A percentile compares a stretch with the other conserved stretches of the same genome.
These are phyloP conservation scores for Cadophora malorum DNA, from an alignment of 2,329 filamentous ascomycete genomes.

Conservation along the genomic window DNA sequence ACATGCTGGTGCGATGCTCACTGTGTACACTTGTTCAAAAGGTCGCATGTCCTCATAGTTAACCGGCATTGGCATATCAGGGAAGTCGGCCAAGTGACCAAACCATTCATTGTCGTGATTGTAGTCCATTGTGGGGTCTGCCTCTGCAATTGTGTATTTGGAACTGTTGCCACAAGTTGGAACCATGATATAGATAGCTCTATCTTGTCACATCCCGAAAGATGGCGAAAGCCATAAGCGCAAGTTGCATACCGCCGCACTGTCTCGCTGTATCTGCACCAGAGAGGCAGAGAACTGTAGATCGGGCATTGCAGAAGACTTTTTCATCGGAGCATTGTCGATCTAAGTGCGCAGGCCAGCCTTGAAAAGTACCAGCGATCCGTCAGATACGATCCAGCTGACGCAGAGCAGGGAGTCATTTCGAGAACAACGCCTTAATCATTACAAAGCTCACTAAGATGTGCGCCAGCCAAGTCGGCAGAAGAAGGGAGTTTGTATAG, in stretches of 20 bases:
- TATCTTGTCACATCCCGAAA: background rate
- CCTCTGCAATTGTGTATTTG: background rate
- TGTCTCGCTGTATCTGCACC: background rate
- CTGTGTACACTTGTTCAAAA: constrained; percentile 5
- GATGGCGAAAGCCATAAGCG: background rate
- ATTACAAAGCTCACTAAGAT: constrained; percentile 13
- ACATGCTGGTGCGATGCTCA: background rate
- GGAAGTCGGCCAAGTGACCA: background rate
- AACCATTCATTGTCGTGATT: constrained; percentile 5
- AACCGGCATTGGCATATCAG: background rate
- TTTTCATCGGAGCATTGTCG: constrained; percentile 4
- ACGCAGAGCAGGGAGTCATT: background rate
- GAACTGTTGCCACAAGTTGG: constrained; percentile 1
- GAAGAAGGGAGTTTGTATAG: background rate
- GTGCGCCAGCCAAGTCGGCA: background rate
- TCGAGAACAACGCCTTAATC: background rate
- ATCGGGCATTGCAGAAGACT: background rate
- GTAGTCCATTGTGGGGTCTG: constrained; percentile 5
- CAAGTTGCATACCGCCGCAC: background rate
- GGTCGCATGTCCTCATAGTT: constrained; percentile 9
- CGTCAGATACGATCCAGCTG: background rate
- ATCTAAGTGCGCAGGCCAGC: background rate
- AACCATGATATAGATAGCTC: constrained; percentile 11
- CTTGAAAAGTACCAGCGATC: background rate
- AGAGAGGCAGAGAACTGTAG: background rate